Evolutionary conservation across 352 stramenopile species (phyloP), one percentile per base, ranked within the genome.

Genomic region (Paralagenidium karlingii): DNA sequence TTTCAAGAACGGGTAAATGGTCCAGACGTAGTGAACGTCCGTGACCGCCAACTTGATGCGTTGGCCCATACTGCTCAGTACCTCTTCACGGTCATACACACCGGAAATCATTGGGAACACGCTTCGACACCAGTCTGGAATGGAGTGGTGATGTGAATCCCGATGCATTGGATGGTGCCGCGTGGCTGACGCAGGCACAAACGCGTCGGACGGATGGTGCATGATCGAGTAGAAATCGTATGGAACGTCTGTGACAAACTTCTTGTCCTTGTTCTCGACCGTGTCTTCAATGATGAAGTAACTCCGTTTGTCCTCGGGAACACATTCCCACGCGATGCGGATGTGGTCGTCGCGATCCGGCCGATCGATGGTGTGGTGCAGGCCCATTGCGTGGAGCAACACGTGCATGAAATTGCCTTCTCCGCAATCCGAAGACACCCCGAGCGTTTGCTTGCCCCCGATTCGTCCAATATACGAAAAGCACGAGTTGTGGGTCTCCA

Each of bases 191-290:
- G n/a, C n/a, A n/a, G n/a, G n/a, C 24, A 82, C 69, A 29, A 90
- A 90, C 5, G 70, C 77, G 44, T 79, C 60, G 0, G 61, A 40
- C 10, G 74, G 66, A 38, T 82, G 67, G 45, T 90, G 77, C 74
- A 90, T 90, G 53, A 90, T 82, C 45, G 73, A 88, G 56, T 70
- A 86, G 42, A 84, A 82, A 38, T 90, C 71, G 52, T 90, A 90
- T 2, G 74, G 67, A 6, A 61, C 59, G 19, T 36, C 30, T 8
- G 38, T 43, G 1, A 38, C 8, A 3, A 34, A 41, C 18, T 42
- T 49, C 6, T 31, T 24, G 8, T 19, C n/a, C 22, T 36, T 36
- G 7, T 16, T 22, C 22, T 36, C 22, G 7, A 16, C 13, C 13
- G 27, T 37, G 22, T 49, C 45, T 49, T 90, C 71, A 12, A 75